Evolutionary conservation across 2,329 filamentous ascomycete genomes (phyloP).

Genomic region (Colletotrichum viniferum): DNA sequence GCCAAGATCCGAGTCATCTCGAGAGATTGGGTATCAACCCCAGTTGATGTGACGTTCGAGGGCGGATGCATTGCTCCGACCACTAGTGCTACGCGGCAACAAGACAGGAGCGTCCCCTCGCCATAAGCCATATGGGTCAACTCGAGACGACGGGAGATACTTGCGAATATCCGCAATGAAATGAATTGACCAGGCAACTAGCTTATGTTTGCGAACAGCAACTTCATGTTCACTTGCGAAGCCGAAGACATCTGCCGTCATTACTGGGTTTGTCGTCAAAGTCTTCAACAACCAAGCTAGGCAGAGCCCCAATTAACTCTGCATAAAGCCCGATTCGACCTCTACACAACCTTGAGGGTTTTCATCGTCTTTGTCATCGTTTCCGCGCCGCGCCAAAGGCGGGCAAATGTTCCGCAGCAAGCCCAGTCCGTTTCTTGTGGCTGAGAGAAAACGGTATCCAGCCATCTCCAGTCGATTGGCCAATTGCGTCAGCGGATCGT

Average conservation of each 20-base stretch:
- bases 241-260: not conserved
- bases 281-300: not conserved
- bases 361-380: not conserved
- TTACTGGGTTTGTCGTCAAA: not conserved
- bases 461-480: not conserved
- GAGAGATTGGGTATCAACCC: not conserved
- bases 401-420: not conserved
- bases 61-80: not conserved
- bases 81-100: not conserved
- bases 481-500: conserved; percentile 15
- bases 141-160: not conserved
- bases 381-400: not conserved
- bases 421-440: not conserved
- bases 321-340: not conserved
- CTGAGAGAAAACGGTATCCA: not conserved
- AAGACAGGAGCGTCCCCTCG: not conserved
- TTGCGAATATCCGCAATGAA: not conserved
- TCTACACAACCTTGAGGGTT: not conserved
- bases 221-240: not conserved
- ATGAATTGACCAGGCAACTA: not conserved
- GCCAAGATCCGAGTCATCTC: not conserved
- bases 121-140: not conserved
- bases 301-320: not conserved
- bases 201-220: not conserved
- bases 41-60: not conserved